Conservation (phyloP, 1,139 yeast genomes). For the Wickerhamomyces sp. region DNA sequence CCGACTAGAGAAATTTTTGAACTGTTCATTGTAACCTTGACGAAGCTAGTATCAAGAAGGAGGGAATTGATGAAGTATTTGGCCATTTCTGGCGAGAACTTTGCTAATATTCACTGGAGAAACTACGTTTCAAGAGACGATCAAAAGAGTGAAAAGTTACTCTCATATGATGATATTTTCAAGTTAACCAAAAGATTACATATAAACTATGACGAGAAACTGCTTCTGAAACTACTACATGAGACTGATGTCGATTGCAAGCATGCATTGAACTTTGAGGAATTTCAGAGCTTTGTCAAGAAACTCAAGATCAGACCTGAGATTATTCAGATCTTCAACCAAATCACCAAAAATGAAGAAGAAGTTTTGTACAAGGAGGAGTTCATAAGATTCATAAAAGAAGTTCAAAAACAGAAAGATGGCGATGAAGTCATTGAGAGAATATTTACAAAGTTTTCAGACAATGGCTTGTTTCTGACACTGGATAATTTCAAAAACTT, state of each 20-base stretch:
- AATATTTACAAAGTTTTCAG: conserved; percentile 43
- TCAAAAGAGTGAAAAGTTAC: conserved; percentile 34
- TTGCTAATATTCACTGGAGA: conserved; percentile 55
- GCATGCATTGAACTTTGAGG: conserved; percentile 54
- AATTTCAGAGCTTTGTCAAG: conserved; percentile 69
- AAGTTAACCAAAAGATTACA: conserved; percentile 63
- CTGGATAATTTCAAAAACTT: conserved; percentile 27
- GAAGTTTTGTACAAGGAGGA: conserved; percentile 28
- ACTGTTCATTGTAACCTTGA: conserved; percentile 42
- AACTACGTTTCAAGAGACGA: conserved; percentile 38
- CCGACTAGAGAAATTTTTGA: conserved; percentile 57
- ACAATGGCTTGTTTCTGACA: conserved; percentile 19
- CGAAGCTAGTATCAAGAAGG: conserved; percentile 41
- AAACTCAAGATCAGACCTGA: conserved; percentile 47
- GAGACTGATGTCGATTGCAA: conserved; percentile 42
- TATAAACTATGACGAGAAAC: conserved; percentile 49
- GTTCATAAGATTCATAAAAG: conserved; percentile 43
- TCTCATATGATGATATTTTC: conserved; percentile 66
- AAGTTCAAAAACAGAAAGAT: conserved; percentile 46
- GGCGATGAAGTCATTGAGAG: conserved; percentile 28
- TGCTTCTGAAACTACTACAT: conserved; percentile 39
- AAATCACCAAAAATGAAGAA: conserved; percentile 11
- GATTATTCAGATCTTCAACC: conserved; percentile 36
- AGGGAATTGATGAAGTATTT: conserved; percentile 50
- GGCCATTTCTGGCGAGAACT: conserved; percentile 47